These are phyloP conservation scores for Madurella mycetomatis DNA, from an alignment of 2,329 filamentous ascomycete genomes.

Conservation along the genomic window DNA sequence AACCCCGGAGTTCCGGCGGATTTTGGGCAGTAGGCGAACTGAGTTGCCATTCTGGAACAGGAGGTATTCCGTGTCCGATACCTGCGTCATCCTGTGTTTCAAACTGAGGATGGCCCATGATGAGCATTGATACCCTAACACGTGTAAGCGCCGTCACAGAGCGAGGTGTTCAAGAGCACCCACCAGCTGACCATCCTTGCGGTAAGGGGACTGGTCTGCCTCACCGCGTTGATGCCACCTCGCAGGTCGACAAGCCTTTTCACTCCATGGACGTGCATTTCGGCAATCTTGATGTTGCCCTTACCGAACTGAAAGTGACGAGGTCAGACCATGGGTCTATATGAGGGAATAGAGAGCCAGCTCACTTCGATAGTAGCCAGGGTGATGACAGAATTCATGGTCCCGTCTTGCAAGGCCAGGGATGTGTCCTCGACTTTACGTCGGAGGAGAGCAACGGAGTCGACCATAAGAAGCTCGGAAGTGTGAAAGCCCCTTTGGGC, in stretches of 20 bases:
- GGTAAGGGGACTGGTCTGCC: slow-evolving; percentile 47
- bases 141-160: not conserved
- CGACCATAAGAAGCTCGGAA: slow-evolving; percentile 53
- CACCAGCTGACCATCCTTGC: slow-evolving; percentile 53
- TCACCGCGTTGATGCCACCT: slow-evolving; percentile 47
- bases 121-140: slow-evolving; percentile 53
- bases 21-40: slow-evolving; percentile 19
- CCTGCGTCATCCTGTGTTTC: slow-evolving; percentile 46
- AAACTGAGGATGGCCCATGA: slow-evolving; percentile 51
- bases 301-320: slow-evolving; percentile 43
- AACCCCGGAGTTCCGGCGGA: slow-evolving; percentile 13
- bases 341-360: not conserved
- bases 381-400: slow-evolving; percentile 54
- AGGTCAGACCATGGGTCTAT: too few species aligned
- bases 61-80: slow-evolving; percentile 44
- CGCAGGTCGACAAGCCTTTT: slow-evolving; percentile 46
- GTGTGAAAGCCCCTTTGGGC: slow-evolving; percentile 49
- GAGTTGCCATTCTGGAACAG: slow-evolving; percentile 46
- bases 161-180: slow-evolving; percentile 17
- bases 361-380: slow-evolving; percentile 54
- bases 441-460: slow-evolving; percentile 50
- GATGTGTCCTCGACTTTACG: slow-evolving; percentile 44
- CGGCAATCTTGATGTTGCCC: slow-evolving; percentile 41
- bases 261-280: slow-evolving; percentile 47
- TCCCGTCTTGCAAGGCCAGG: slow-evolving; percentile 49